Conservation (phyloP, 2,329 filamentous ascomycete genomes). For the Aspergillus quadrilineatus region DNA sequence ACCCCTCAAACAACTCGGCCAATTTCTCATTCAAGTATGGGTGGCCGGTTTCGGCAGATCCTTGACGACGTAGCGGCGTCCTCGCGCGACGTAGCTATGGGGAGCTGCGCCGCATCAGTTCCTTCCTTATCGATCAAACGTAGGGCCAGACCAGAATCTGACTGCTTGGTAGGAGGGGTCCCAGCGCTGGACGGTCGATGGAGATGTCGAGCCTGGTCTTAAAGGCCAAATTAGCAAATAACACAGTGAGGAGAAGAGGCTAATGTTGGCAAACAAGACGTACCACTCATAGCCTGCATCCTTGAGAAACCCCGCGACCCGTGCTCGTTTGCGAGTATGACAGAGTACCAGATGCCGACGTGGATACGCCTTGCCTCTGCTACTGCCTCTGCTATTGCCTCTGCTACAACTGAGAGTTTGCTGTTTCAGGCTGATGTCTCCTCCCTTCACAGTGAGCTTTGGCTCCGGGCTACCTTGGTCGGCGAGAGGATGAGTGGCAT, state of each 20-base stretch:
- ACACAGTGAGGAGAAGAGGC: not conserved
- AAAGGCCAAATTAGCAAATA: not conserved
- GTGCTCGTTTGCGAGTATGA: not conserved
- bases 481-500: no score
- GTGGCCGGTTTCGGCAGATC: not conserved
- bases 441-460: no score
- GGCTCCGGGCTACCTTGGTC: no score
- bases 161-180: slow-evolving; percentile 76
- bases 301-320: not conserved
- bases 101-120: not conserved
- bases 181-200: slow-evolving; percentile 64
- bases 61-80: not conserved
- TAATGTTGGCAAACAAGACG: not conserved
- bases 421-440: no score
- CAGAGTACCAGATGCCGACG: not conserved
- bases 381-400: not conserved
- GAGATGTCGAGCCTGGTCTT: slow-evolving; percentile 59
- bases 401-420: not conserved
- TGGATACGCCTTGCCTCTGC: not conserved
- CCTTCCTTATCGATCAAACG: not conserved
- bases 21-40: not conserved
- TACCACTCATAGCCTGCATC: not conserved
- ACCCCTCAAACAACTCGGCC: not conserved
- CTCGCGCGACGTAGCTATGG: not conserved
- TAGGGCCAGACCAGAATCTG: slow-evolving; percentile 49